Base-by-base conservation (phyloP, 805 yeast species). In the Candida adriatica region DNA sequence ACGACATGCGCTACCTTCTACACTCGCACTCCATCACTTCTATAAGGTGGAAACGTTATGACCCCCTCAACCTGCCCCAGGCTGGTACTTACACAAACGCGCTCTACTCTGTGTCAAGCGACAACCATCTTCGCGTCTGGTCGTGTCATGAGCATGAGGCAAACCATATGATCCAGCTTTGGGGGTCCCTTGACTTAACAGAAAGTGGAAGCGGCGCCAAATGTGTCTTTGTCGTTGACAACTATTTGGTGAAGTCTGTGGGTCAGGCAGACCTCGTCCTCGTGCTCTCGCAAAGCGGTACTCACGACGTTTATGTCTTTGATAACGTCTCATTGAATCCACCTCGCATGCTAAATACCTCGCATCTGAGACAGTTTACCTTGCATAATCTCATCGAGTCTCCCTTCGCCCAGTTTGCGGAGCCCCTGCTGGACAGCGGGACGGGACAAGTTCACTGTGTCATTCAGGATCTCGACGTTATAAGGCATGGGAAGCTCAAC, bases 1-100 rank as follows among this genome's bases (percentile, higher is more conserved):
- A 85, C 51, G 92, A 81, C 45, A 59, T 85, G 39, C 59, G 74
- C 0, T 78, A 81, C 45, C 56, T 86, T 15, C 66, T 73, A n/a
- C 94, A 83, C 48, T 75, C 79, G 2, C 49, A 65, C 1, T 66
- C 66, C 32, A 73, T 87, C 1, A 64, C 75, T 0, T 61, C 62
- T 20, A 51, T 79, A 23, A 62, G 77, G 34, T 81, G 90, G 88
- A 68, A 73, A 39, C 54, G 41, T 30, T 50, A 48, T 33, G 56
- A 45, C 42, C 59, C 51, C n/a, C 22, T 27, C 13, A 20, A 31
- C 16, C 13, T 31, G 4, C 48, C 43, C 24, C 38, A 31, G 6
- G 56, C 58, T 5, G 61, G 59, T 20, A 45, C 54, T 6, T 66
- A 62, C 25, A 66, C 66, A 13, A 70, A 75, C 35, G 63, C 72